Base-by-base conservation (phyloP, 345 rosid genomes). In the Raphanus raphanistrum region DNA sequence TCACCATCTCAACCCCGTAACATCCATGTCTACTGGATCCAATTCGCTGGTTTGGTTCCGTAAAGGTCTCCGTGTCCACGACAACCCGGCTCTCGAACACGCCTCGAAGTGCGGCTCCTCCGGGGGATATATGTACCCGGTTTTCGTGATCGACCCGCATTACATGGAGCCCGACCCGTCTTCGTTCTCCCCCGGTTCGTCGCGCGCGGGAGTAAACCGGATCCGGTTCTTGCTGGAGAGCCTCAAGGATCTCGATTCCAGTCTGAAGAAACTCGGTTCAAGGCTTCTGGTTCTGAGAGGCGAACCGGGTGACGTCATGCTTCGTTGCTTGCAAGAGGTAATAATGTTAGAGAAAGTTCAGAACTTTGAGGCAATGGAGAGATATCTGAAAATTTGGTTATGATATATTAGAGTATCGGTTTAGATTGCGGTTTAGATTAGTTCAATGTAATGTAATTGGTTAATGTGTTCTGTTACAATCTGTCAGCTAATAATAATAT, bases 21-120 rank as follows among this genome's bases (percentile, higher is more conserved):
- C 43, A 67, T 48, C 81, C 3, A 84, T 89, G 92, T 60, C 89
- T 8, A 29, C 87, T 38, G 72, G 80, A 50, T 90, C 91, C 54
- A 66, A 73, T 73, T 87, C 97, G n/a, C 84, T 94, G 48, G 76
- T 94, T 84, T 94, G 98, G 98, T 94, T 94, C 75, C 84, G 97
- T 3, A 94, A 94, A 82, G 98, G 95, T 8, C 93, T 94, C 12
- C 89, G 97, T 66, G 38, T 94, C 81, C 98, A 94, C 83, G 97
- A 94, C 82, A 94, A 94, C 81, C 97, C 98, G 52, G 97, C 97
- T 35, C 86, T 94, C 29, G 83, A 84, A 58, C 81, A 81, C 75
- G 95, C 98, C 45, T 82, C 91, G 4, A 85, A 75, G 28, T 84
- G 81, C 21, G 21, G 21, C 3, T 71, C 91, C 45, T 73, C 92